Percentiles rank a stretch among this genome's conserved stretches.
phyloP scores from a whole-genome alignment of 306 rosid genomes.

The Hippophae tibetana region DNA sequence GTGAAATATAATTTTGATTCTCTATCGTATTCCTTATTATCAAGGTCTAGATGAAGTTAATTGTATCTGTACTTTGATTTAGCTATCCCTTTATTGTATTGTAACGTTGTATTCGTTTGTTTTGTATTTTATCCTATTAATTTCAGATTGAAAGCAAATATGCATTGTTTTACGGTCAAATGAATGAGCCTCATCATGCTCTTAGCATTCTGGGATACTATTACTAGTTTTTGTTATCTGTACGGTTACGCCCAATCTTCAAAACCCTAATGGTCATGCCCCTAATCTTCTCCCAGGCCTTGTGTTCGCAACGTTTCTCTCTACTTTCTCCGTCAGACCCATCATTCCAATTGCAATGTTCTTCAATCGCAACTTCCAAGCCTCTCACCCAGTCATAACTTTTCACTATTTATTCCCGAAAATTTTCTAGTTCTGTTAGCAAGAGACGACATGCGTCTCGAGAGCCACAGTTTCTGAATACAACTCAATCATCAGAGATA shows the following conservation, averaged over 20 bases:
- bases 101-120: neutral
- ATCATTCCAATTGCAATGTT: neutral
- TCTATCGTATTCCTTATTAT: too few relatives aligned
- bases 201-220: conserved; percentile 4
- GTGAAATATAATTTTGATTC: neutral
- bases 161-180: conserved; percentile 96
- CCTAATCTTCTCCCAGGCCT: conserved; percentile 11
- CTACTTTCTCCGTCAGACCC: neutral
- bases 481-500: conserved; percentile 27
- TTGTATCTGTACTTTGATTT: neutral
- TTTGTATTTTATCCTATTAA: conserved; percentile 1
- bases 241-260: too few relatives aligned
- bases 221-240: too few relatives aligned
- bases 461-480: conserved; percentile 32
- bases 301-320: conserved; percentile 19
- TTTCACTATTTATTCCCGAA: conserved; percentile 8
- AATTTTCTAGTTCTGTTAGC: conserved; percentile 4
- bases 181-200: conserved; percentile 99
- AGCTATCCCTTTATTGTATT: neutral
- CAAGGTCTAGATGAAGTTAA: too few relatives aligned
- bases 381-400: neutral
- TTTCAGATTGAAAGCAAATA: conserved; percentile 85
- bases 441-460: conserved; percentile 16
- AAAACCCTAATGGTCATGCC: conserved; percentile 30
- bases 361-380: conserved; percentile 1